Evolutionary conservation across 2,329 filamentous ascomycete species (phyloP), one percentile per base, ranked within the genome.

Genomic region (Colletotrichum sp.): DNA sequence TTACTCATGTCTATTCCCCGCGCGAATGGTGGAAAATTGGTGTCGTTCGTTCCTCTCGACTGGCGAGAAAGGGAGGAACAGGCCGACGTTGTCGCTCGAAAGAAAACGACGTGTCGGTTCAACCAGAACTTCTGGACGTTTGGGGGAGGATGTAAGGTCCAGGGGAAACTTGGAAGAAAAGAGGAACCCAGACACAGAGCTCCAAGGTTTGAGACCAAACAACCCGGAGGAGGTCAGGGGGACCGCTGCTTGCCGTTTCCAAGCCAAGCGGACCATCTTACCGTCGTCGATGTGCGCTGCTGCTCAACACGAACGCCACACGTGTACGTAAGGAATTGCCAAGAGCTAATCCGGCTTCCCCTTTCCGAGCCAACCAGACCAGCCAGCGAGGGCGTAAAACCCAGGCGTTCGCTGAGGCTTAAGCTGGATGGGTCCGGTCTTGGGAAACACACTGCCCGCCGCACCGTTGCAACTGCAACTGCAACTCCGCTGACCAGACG

Each of bases 1-100:
- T 48, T 43, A 65, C 28, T 67, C 75, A 75, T 77, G 63, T 75
- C 75, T 55, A 48, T 67, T 59, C 67, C 72, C 61, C 63, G 60
- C 26, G 32, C 13, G 28, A 63, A 28, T 36, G 28, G 43, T 39
- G 72, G 43, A 16, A 26, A 26, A 71, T 30, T 52, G 18, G 28
- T 18, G 34, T 39, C 28, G 34, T 43, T 21, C 21, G 18, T n/a
- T 48, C 34, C 34, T 61, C 26, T 43, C 52, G 60, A 36, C 15
- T 13, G 32, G 21, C 34, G n/a, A 39, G 24, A 34, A 26, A 64
- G 34, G 26, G 59, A 43, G 26, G n/a, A 21, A 24, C 13, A 55
- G 8, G 24, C 71, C 48, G 30, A 52, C 32, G 52, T 24, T 55
- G 43, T 52, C 43, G n/a, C 43, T 52, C 1, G 43, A 24, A 52